Conservation (phyloP, 2,329 filamentous ascomycete genomes). For the Pseudocercospora eumusae region DNA sequence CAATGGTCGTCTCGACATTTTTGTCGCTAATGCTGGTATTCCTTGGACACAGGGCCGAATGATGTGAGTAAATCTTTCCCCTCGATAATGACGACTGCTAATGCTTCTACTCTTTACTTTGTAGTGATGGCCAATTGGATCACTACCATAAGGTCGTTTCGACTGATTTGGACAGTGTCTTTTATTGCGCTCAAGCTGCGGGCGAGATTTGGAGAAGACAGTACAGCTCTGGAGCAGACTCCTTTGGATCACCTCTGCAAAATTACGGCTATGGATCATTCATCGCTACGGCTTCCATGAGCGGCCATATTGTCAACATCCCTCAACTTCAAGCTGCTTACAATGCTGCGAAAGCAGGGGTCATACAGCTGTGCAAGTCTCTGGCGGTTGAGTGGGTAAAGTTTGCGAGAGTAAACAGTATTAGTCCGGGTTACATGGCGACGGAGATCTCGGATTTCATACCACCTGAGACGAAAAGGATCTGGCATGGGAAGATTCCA, state of each 20-base stretch:
- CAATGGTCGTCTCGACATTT: slow-evolving; percentile 67
- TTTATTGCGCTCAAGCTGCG: slow-evolving; percentile 53
- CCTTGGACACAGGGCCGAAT: slow-evolving; percentile 69
- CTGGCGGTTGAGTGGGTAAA: slow-evolving; percentile 59
- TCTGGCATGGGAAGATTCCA: slow-evolving; percentile 54
- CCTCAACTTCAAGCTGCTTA: slow-evolving; percentile 56
- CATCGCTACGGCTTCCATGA: slow-evolving; percentile 48
- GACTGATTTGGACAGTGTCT: slow-evolving; percentile 63
- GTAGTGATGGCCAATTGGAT: slow-evolving; percentile 62
- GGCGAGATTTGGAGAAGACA: slow-evolving; percentile 70
- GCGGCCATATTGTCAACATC: slow-evolving; percentile 40
- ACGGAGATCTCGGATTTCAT: slow-evolving; percentile 56
- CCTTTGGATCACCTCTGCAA: slow-evolving; percentile 43
- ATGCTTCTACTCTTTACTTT: no score
- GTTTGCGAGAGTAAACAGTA: slow-evolving; percentile 58
- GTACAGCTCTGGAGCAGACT: slow-evolving; percentile 65
- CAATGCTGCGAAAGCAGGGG: slow-evolving; percentile 56
- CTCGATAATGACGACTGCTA: no score
- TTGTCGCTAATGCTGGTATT: slow-evolving; percentile 77
- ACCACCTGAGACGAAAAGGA: slow-evolving; percentile 44
- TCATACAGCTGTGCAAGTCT: slow-evolving; percentile 59
- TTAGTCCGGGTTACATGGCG: slow-evolving; percentile 57
- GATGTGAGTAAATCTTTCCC: no score
- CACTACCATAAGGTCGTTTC: slow-evolving; percentile 68
- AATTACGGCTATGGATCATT: slow-evolving; percentile 49